Percentiles rank a stretch among this genome's conserved stretches.
Conservation (phyloP, 1,139 yeast species). For the Debaryomyces nepalensis region DNA sequence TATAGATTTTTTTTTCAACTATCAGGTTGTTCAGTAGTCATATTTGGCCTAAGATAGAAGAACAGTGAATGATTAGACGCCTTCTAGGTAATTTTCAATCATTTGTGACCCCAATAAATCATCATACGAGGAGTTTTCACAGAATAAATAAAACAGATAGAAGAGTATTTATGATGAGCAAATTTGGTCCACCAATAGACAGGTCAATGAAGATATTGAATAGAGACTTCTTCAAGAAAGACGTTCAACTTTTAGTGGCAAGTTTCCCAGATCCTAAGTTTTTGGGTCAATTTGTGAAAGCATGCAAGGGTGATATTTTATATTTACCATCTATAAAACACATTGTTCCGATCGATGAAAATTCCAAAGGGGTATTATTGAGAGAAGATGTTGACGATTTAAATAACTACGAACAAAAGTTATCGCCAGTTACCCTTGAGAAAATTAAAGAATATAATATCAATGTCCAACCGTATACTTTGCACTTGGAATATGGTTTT, state of each 20-base stretch:
- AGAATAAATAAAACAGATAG: slow-evolving; percentile 31
- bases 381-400: slow-evolving; percentile 53
- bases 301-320: slow-evolving; percentile 58
- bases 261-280: slow-evolving; percentile 67
- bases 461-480: slow-evolving; percentile 54
- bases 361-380: slow-evolving; percentile 64
- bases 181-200: slow-evolving; percentile 68
- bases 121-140: slow-evolving; percentile 20
- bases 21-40: not conserved
- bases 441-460: slow-evolving; percentile 54
- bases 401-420: slow-evolving; percentile 37
- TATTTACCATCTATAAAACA: slow-evolving; percentile 68
- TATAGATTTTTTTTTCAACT: slow-evolving; percentile 2
- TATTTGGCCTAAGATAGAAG: not conserved
- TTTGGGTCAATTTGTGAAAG: slow-evolving; percentile 59
- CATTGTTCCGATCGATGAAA: slow-evolving; percentile 54
- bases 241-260: slow-evolving; percentile 66
- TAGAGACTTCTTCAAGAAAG: slow-evolving; percentile 60
- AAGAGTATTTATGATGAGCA: slow-evolving; percentile 34
- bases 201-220: slow-evolving; percentile 70
- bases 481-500: slow-evolving; percentile 69
- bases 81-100: slow-evolving; percentile 1
- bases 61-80: slow-evolving; percentile 10
- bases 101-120: slow-evolving; percentile 5
- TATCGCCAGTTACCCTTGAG: slow-evolving; percentile 48